Evolutionary conservation across 768 basidiomycete genomes (phyloP).

Genomic region (Pleurotus pulmonarius): DNA sequence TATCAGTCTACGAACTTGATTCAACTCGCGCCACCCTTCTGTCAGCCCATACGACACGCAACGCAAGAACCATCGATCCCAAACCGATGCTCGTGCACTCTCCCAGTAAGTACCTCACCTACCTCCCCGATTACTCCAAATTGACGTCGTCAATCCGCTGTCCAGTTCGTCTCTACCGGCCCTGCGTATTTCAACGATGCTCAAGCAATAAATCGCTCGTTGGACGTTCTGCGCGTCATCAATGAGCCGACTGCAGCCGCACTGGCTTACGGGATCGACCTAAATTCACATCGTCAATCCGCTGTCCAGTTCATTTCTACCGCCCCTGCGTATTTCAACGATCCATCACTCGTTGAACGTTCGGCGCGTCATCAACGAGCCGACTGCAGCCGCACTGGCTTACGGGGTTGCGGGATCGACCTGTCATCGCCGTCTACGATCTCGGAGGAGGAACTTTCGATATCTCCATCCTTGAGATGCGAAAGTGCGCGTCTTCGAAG

Average conservation of each 20-base stretch:
- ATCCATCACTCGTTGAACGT: slow-evolving; percentile 99
- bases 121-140: too few species aligned
- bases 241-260: slow-evolving; percentile 99
- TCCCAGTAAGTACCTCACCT: too few species aligned
- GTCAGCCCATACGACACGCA: too few species aligned
- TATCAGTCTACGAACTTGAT: too few species aligned
- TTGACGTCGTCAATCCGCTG: neutral
- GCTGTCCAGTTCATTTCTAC: slow-evolving; percentile 63
- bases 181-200: slow-evolving; percentile 99
- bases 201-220: slow-evolving; percentile 98
- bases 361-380: slow-evolving; percentile 98
- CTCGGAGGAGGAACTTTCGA: slow-evolving; percentile 98
- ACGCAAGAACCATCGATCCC: too few species aligned
- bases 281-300: too few species aligned
- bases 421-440: slow-evolving; percentile 98
- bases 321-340: slow-evolving; percentile 99
- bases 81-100: too few species aligned
- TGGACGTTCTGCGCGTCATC: slow-evolving; percentile 97
- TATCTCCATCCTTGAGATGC: slow-evolving; percentile 99
- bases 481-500: slow-evolving; percentile 99
- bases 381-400: slow-evolving; percentile 96
- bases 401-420: slow-evolving; percentile 90
- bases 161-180: slow-evolving; percentile 72
- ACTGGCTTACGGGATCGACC: slow-evolving; percentile 95
- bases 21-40: too few species aligned